These are phyloP conservation scores for Lecanicillium sp. DNA, from an alignment of 2,329 filamentous ascomycete species.

Conservation along the genomic window DNA sequence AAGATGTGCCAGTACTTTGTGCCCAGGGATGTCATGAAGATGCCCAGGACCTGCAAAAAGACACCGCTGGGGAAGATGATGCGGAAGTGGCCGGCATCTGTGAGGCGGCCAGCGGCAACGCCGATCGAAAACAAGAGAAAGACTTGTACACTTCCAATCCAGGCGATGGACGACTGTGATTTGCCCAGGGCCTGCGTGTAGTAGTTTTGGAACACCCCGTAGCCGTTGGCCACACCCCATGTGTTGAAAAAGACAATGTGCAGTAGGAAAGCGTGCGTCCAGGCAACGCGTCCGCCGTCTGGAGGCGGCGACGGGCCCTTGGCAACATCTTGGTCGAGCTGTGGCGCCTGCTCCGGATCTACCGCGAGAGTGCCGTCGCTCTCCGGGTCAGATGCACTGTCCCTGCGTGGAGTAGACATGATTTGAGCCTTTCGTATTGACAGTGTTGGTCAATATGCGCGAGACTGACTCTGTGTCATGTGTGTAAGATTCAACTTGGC, in stretches of 20 bases:
- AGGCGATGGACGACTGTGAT: slow-evolving; percentile 30
- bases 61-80: slow-evolving; percentile 28
- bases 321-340: slow-evolving; percentile 1
- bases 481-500: too few relatives aligned
- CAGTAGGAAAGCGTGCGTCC: slow-evolving; percentile 23
- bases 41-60: slow-evolving; percentile 31
- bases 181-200: slow-evolving; percentile 27
- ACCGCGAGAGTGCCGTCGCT: not conserved
- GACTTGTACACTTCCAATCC: slow-evolving; percentile 36
- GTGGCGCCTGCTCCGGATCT: not conserved
- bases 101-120: slow-evolving; percentile 31
- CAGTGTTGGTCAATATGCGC: too few relatives aligned
- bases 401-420: too few relatives aligned
- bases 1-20: slow-evolving; percentile 41
- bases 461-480: too few relatives aligned
- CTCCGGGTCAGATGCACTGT: too few relatives aligned
- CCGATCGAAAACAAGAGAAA: slow-evolving; percentile 35
- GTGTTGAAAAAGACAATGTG: slow-evolving; percentile 35
- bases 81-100: slow-evolving; percentile 36
- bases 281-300: slow-evolving; percentile 14
- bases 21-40: slow-evolving; percentile 35
- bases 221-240: slow-evolving; percentile 39
- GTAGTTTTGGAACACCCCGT: slow-evolving; percentile 38
- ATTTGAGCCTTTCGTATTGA: too few relatives aligned
- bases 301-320: slow-evolving; percentile 4